phyloP scores from a whole-genome alignment of 2,329 filamentous ascomycete species.

The Ophiosphaerella korrae region DNA sequence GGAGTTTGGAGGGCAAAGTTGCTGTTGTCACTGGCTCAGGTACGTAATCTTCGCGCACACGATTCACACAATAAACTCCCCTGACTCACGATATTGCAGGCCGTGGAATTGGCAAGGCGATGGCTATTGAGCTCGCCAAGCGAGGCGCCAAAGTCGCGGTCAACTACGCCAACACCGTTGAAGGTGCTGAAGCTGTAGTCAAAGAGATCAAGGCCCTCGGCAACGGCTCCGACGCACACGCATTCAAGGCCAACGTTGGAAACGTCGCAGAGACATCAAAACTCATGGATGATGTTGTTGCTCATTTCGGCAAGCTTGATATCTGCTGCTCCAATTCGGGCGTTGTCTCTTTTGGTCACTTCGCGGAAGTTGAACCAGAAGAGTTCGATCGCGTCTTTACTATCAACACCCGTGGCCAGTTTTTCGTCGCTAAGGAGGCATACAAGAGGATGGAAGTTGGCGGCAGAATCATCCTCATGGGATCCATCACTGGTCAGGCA shows the following conservation, averaged over 20 bases:
- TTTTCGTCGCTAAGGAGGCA: conserved; percentile 65
- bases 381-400: conserved; percentile 64
- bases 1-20: conserved; percentile 60
- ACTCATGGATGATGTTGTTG: conserved; percentile 67
- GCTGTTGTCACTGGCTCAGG: conserved; percentile 60
- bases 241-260: conserved; percentile 71
- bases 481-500: conserved; percentile 62
- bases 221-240: conserved; percentile 64
- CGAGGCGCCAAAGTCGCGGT: conserved; percentile 70
- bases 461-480: conserved; percentile 61
- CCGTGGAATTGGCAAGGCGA: conserved; percentile 69
- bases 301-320: conserved; percentile 69
- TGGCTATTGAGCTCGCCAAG: conserved; percentile 68
- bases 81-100: conserved; percentile 46
- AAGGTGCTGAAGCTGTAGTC: conserved; percentile 69
- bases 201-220: conserved; percentile 66
- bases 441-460: conserved; percentile 60
- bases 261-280: conserved; percentile 66
- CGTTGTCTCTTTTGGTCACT: conserved; percentile 59
- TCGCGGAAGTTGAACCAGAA: conserved; percentile 60
- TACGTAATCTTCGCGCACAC: conserved; percentile 27
- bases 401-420: conserved; percentile 67
- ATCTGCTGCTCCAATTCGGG: conserved; percentile 74
- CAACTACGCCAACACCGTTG: conserved; percentile 70
- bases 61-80: neutral